These are phyloP conservation scores for Phaffia rhodozyma DNA, from an alignment of 1,284 basidiomycete genomes.

Conservation along the genomic window DNA sequence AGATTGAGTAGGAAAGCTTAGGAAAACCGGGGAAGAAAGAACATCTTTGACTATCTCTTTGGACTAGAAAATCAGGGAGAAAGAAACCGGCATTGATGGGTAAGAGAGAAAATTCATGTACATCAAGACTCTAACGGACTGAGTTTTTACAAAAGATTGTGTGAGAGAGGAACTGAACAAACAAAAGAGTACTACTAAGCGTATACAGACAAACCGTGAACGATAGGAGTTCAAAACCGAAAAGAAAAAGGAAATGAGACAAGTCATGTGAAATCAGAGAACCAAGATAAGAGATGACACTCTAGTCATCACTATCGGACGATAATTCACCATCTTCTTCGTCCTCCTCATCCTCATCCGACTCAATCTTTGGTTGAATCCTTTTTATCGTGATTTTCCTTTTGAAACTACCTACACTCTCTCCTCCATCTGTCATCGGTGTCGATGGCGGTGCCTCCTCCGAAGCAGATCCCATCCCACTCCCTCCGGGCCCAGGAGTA, in stretches of 20 bases:
- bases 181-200: no score
- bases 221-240: background rate
- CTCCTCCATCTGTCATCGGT: background rate
- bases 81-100: no score
- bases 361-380: no score
- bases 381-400: background rate
- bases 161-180: no score
- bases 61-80: no score
- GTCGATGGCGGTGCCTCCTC: constrained; percentile 3
- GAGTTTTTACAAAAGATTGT: no score
- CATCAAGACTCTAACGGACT: no score
- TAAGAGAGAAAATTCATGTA: no score
- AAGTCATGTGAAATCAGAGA: background rate
- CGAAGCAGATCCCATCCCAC: constrained; percentile 3
- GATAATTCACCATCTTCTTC: background rate
- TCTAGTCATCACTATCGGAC: background rate
- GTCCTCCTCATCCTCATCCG: background rate
- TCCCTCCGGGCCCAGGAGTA: background rate
- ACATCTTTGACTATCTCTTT: no score
- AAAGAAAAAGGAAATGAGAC: background rate
- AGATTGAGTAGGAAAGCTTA: no score
- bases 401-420: background rate
- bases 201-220: no score
- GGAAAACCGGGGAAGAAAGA: no score
- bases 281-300: background rate